phyloP scores from a whole-genome alignment of 2,329 filamentous ascomycete species.

The Pseudogymnoascus sp. region DNA sequence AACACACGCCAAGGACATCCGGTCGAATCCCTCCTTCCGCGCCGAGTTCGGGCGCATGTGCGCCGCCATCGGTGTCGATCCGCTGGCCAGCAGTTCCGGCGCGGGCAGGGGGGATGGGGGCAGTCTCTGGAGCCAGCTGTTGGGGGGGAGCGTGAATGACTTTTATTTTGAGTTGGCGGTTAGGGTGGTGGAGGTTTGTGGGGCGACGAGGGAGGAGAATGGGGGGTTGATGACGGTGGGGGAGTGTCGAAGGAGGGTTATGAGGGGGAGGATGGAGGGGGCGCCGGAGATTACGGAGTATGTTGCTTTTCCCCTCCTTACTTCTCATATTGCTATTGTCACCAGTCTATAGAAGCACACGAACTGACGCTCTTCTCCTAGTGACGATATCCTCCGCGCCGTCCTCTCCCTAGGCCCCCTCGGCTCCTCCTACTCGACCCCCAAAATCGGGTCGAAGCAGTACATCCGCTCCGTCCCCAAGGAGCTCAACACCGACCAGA shows the following conservation, averaged over 20 bases:
- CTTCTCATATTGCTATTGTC: too few species aligned
- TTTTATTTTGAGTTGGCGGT: slow-evolving; percentile 98
- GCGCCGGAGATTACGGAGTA: slow-evolving; percentile 70
- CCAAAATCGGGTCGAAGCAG: slow-evolving; percentile 72
- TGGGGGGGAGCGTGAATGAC: slow-evolving; percentile 88
- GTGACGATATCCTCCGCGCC: slow-evolving; percentile 83
- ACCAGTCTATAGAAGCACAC: not conserved
- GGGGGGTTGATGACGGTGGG: slow-evolving; percentile 80
- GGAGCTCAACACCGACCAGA: slow-evolving; percentile 91
- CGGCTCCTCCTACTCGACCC: slow-evolving; percentile 77
- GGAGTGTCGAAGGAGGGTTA: slow-evolving; percentile 71
- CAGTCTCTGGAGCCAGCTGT: slow-evolving; percentile 85
- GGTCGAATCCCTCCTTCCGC: slow-evolving; percentile 87
- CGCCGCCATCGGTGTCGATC: slow-evolving; percentile 91
- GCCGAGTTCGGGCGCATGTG: slow-evolving; percentile 99
- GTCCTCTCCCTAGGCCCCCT: slow-evolving; percentile 81
- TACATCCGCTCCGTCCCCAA: slow-evolving; percentile 92
- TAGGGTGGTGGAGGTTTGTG: slow-evolving; percentile 87
- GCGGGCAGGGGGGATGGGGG: slow-evolving; percentile 41
- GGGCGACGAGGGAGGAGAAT: slow-evolving; percentile 79
- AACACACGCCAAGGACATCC: slow-evolving; percentile 92
- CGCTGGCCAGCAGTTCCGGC: slow-evolving; percentile 61
- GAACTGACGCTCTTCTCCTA: slow-evolving; percentile 23
- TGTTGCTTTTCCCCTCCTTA: not conserved
- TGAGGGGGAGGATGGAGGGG: slow-evolving; percentile 64